phyloP scores from a whole-genome alignment of 2,329 filamentous ascomycete genomes.

The Pyrenochaeta sp. region DNA sequence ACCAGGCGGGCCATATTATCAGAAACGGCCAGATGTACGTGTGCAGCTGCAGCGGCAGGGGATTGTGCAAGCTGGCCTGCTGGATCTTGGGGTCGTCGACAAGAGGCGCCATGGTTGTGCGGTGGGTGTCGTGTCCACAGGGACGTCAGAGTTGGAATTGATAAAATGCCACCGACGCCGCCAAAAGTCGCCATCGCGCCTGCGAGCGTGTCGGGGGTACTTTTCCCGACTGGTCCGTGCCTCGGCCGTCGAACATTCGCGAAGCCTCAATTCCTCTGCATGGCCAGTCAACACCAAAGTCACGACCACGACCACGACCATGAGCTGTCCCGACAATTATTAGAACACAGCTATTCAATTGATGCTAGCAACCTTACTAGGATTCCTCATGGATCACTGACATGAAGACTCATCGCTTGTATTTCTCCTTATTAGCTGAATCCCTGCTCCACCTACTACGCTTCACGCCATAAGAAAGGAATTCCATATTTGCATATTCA shows the following conservation, averaged over 20 bases:
- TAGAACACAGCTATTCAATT: no score
- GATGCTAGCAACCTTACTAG: no score
- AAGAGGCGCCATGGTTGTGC: constrained; percentile 64
- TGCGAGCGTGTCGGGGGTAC: neutral
- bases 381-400: no score
- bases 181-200: constrained; percentile 19
- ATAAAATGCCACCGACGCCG: constrained; percentile 19
- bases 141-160: constrained; percentile 19
- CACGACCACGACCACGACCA: no score
- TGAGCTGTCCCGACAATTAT: no score
- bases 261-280: no score
- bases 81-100: constrained; percentile 92
- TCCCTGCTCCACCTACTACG: no score
- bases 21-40: constrained; percentile 93
- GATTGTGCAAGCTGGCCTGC: constrained; percentile 86
- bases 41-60: constrained; percentile 81
- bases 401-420: no score
- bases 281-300: no score
- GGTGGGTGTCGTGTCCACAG: constrained; percentile 23
- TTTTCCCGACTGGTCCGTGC: constrained; percentile 3
- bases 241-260: neutral
- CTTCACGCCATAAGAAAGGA: no score
- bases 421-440: no score
- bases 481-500: no score
- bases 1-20: constrained; percentile 90